Evolutionary conservation across 2,329 filamentous ascomycete species (phyloP), one percentile per base, ranked within the genome.

Genomic region (Fusarium sp.): DNA sequence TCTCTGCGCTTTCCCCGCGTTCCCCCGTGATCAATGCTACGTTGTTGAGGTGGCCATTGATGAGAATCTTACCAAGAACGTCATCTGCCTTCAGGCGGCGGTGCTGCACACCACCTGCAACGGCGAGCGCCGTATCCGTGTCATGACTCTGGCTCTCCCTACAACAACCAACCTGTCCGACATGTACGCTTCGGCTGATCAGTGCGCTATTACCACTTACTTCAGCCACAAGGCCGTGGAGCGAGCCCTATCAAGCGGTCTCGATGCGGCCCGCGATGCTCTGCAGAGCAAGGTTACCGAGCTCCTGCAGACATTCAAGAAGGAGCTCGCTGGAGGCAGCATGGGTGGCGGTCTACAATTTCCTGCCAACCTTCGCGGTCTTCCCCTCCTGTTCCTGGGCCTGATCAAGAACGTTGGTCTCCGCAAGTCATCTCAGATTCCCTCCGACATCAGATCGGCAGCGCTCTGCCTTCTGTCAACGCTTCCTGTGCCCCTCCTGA

Each of bases 141-240:
- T 99, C 44, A 87, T 98, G 86, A 99, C 96, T 0, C 84, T 99
- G 68, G 92, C 94, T 35, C 88, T 99, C 52, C 96, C 96, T 1
- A 98, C 96, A 1, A 98, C 96, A 1, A 92, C 94, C 68, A 95
- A 90, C 76, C 82, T 99, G 63, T 93, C 94, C 6, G 94, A 97
- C 76, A 85, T 98, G 20, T 99, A 98, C 79, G 94, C 96, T 11
- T 97, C 93, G 7, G 96, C 96, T 0, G 96, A 99, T 77, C 95
- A 98, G 80, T 91, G 92, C 75, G 96, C 96, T 16, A 93, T 99
- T 73, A 92, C 94, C 5, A 92, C 93, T 15, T 98, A 95, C 84
- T 98, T 95, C 84, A 95, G 92, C 74, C 96, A 99, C 86, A 98
- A 98, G 84, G 96, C 96, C 18, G 96, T 98, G 5, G 96, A 99